Conservation (phyloP, 2,329 filamentous ascomycete genomes). For the Bipolaris cookei region DNA sequence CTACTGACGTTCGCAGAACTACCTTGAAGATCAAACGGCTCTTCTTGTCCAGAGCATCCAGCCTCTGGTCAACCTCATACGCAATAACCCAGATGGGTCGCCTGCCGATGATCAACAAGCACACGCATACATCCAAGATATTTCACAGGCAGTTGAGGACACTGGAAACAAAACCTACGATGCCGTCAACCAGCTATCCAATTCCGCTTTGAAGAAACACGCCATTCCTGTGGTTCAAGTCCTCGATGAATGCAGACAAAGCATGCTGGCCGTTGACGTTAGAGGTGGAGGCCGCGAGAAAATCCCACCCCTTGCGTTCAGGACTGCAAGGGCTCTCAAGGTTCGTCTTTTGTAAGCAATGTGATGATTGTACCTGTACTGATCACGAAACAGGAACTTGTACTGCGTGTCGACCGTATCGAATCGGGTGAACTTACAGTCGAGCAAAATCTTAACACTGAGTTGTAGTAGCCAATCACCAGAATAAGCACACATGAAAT, state of each 20-base stretch:
- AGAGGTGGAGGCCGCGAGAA: slow-evolving; percentile 67
- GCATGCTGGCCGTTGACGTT: slow-evolving; percentile 67
- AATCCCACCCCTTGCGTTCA: slow-evolving; percentile 83
- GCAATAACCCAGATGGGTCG: slow-evolving; percentile 47
- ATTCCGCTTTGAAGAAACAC: slow-evolving; percentile 60
- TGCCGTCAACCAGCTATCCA: slow-evolving; percentile 55
- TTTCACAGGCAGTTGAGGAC: slow-evolving; percentile 72
- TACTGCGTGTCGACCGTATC: slow-evolving; percentile 51
- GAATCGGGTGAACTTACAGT: slow-evolving; percentile 48
- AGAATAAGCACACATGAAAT: background rate
- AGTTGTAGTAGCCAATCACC: slow-evolving; percentile 30
- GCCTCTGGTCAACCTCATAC: slow-evolving; percentile 74
- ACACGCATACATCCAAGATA: slow-evolving; percentile 71
- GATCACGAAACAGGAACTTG: slow-evolving; percentile 44
- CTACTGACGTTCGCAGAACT: slow-evolving; percentile 60
- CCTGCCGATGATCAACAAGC: slow-evolving; percentile 57
- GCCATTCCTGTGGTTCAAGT: slow-evolving; percentile 60
- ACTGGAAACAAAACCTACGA: slow-evolving; percentile 70
- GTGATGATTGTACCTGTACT: slow-evolving; percentile 13
- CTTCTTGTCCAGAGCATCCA: slow-evolving; percentile 80
- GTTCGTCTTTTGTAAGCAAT: slow-evolving; percentile 40
- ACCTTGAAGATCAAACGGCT: slow-evolving; percentile 83
- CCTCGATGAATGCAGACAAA: slow-evolving; percentile 68
- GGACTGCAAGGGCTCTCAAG: slow-evolving; percentile 82
- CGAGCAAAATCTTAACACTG: slow-evolving; percentile 41